Conservation (phyloP, 192 early-diverging fungal species). For the Linnemannia zychae region DNA sequence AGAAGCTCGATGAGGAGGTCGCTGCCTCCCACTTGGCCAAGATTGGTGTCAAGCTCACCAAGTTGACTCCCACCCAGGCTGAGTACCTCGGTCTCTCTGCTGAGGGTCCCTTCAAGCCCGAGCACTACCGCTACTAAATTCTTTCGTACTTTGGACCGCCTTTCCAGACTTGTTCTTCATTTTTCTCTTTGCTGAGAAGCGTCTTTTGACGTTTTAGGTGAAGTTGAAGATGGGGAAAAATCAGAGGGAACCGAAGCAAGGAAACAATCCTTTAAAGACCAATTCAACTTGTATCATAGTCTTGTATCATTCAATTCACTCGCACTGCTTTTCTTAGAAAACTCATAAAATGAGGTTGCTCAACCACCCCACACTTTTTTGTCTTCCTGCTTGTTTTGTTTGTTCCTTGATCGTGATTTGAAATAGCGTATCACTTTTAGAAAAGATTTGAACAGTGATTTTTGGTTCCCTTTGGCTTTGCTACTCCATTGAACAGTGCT, state of each 20-base stretch:
- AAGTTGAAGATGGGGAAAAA: background rate
- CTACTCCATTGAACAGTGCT: no score
- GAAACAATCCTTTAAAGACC: constrained; percentile 8
- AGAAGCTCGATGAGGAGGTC: constrained; percentile 99
- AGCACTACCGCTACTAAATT: constrained; percentile 91
- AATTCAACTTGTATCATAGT: constrained; percentile 44
- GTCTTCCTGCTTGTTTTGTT: background rate
- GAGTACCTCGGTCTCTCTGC: constrained; percentile 85
- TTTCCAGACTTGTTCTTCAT: background rate
- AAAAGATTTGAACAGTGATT: no score
- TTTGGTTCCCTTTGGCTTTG: no score
- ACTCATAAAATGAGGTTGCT: constrained; percentile 10
- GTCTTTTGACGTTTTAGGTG: background rate
- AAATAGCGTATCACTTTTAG: no score
- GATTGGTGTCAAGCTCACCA: constrained; percentile 96
- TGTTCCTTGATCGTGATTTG: no score
- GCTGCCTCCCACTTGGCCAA: constrained; percentile 94
- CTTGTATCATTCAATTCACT: background rate
- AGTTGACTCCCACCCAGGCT: constrained; percentile 71
- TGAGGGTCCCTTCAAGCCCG: constrained; percentile 97
- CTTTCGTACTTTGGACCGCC: background rate
- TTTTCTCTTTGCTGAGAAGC: background rate
- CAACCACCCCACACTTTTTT: background rate
- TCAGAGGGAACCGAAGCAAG: background rate
- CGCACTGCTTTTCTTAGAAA: background rate